Percentiles rank a stretch among this genome's conserved stretches.
phyloP scores from a whole-genome alignment of 306 rosid species.

The Dryas alaskensis region DNA sequence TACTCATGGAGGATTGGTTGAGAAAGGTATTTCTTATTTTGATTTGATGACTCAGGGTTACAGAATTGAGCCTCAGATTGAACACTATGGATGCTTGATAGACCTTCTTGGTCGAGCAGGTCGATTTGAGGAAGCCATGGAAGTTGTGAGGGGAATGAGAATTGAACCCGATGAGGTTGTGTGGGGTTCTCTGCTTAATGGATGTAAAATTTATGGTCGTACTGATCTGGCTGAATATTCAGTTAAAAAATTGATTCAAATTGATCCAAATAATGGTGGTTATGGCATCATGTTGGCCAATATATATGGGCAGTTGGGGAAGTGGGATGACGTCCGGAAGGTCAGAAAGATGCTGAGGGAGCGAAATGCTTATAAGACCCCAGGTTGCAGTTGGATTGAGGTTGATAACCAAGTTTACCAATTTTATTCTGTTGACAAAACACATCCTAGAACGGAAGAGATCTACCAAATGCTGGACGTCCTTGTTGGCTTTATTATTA shows the following conservation, averaged over 20 bases:
- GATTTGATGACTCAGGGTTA: conserved; percentile 46
- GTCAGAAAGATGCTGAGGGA: conserved; percentile 53
- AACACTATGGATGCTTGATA: conserved; percentile 76
- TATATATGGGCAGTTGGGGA: conserved; percentile 56
- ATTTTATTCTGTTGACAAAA: conserved; percentile 56
- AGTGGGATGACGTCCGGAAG: conserved; percentile 72
- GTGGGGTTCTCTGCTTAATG: conserved; percentile 81
- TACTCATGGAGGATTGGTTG: conserved; percentile 76
- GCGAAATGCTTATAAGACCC: conserved; percentile 51
- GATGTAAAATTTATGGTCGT: conserved; percentile 67
- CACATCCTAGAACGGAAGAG: conserved; percentile 55
- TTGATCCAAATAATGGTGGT: conserved; percentile 69
- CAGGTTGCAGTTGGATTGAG: conserved; percentile 89
- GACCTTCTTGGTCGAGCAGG: conserved; percentile 85
- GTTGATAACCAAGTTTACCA: conserved; percentile 59
- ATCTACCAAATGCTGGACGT: conserved; percentile 45
- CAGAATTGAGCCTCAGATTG: conserved; percentile 56
- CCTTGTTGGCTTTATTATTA: conserved; percentile 31
- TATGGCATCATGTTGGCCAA: conserved; percentile 62
- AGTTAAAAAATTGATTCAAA: conserved; percentile 53
- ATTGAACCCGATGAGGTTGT: conserved; percentile 80
- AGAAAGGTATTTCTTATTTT: conserved; percentile 57
- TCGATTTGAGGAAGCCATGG: conserved; percentile 66
- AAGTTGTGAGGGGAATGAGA: conserved; percentile 55
- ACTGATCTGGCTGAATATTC: conserved; percentile 64